Conservation (phyloP, 1,284 basidiomycete genomes). For the Crucibulum parvulum region DNA sequence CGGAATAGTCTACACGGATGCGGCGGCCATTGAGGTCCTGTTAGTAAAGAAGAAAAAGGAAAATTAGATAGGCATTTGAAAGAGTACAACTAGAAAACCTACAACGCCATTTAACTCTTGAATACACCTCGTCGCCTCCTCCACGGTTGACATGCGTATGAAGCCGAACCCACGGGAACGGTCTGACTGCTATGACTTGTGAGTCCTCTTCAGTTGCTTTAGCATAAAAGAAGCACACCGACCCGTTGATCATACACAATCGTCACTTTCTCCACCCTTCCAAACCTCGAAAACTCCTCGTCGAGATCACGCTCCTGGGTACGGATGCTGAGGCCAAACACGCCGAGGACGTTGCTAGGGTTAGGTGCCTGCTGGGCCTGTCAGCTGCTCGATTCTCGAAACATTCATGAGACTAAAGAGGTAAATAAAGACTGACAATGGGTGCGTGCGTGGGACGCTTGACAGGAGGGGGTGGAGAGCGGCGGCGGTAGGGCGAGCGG, state of each 20-base stretch:
- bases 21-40: slow-evolving; percentile 94
- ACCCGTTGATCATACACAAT: slow-evolving; percentile 99
- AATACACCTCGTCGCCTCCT: slow-evolving; percentile 90
- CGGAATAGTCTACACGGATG: slow-evolving; percentile 97
- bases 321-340: slow-evolving; percentile 95
- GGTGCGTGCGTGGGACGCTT: slow-evolving; percentile 75
- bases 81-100: slow-evolving; percentile 38
- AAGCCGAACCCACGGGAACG: slow-evolving; percentile 98
- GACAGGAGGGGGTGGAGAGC: slow-evolving; percentile 60
- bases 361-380: slow-evolving; percentile 72
- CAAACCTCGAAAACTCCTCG: slow-evolving; percentile 90
- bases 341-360: slow-evolving; percentile 91
- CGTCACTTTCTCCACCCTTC: slow-evolving; percentile 93
- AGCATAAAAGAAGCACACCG: slow-evolving; percentile 38
- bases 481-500: slow-evolving; percentile 56
- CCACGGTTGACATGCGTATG: slow-evolving; percentile 89
- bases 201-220: slow-evolving; percentile 16
- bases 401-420: slow-evolving; percentile 16
- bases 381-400: slow-evolving; percentile 36
- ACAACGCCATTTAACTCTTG: slow-evolving; percentile 93
- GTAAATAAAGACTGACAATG: slow-evolving; percentile 56
- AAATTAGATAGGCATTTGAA: slow-evolving; percentile 9
- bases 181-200: slow-evolving; percentile 69
- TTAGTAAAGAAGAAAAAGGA: slow-evolving; percentile 5
- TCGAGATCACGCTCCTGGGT: slow-evolving; percentile 95